Evolutionary conservation across 1,139 yeast genomes (phyloP), one percentile per base, ranked within the genome.

Genomic region (Tardiomyces depauwii): DNA sequence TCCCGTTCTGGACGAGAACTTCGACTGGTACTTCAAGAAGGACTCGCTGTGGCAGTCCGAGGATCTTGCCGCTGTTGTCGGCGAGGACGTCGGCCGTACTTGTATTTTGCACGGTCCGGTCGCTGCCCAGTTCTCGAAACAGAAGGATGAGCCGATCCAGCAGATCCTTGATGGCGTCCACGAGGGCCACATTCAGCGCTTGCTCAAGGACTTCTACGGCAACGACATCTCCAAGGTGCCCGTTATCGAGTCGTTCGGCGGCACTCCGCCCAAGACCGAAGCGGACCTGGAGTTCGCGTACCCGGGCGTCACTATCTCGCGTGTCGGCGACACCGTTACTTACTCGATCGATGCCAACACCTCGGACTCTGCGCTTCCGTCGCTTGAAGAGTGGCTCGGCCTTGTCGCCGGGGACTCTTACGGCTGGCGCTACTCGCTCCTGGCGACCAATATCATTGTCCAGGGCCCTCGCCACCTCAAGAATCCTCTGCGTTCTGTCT

Each of bases 41-140:
- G 99, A 91, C 68, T 89, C 97, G 44, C 76, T 91, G 64, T 91
- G 98, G 98, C 99, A 91, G 76, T 85, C 96, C 36, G 98, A 91
- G 73, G 93, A 87, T 64, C 77, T 91, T 62, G 97, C 89, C 65
- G 86, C 96, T 52, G 97, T 91, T 61, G 91, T 86, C 54, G 98
- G 77, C 57, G 89, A 83, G 62, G 99, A 91, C 66, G 97, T 91
- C 54, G 93, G 89, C 69, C 85, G 98, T 75, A 89, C 96, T 19
- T 93, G 98, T 82, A 88, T 91, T 57, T 77, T 91, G 60, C 96
- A 88, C 61, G 97, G 98, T 57, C 99, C 99, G 44, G 98, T 93
- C 59, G 95, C 98, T 58, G 96, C 96, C 58, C 89, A 82, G 69
- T 89, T 72, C 72, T 82, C 97, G 57, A 84, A 76, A 59, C 74